Percentiles rank a stretch among this genome's conserved stretches.
Evolutionary conservation across 371 early-diverging fungal species (phyloP).

Genomic region (Rhizopus stolonifer): DNA sequence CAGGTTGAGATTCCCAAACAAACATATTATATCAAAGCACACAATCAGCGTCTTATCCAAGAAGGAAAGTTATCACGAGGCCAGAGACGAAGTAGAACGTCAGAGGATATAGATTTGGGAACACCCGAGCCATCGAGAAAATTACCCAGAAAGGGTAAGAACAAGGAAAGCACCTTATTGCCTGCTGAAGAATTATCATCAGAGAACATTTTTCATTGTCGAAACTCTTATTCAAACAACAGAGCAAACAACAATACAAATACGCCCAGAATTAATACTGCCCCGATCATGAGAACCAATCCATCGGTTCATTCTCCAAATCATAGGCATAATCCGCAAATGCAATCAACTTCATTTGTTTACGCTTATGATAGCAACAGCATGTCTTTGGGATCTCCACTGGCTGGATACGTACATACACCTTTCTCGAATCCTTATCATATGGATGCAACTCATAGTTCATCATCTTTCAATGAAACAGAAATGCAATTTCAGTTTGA

Average conservation of each 20-base stretch:
- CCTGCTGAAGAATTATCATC: constrained; percentile 5
- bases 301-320: constrained; percentile 12
- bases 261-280: constrained; percentile 7
- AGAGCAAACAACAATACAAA: constrained; percentile 9
- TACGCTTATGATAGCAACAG: constrained; percentile 22
- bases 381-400: constrained; percentile 20
- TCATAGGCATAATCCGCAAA: constrained; percentile 8
- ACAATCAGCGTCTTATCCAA: constrained; percentile 29
- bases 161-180: background rate
- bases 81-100: constrained; percentile 15
- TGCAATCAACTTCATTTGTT: constrained; percentile 16
- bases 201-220: background rate
- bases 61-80: constrained; percentile 25
- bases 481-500: constrained; percentile 29
- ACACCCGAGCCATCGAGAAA: constrained; percentile 14
- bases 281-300: constrained; percentile 6
- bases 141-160: constrained; percentile 15
- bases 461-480: constrained; percentile 13
- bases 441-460: constrained; percentile 13
- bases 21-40: constrained; percentile 34
- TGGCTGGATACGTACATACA: constrained; percentile 24
- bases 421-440: constrained; percentile 18
- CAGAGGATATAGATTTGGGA: constrained; percentile 11
- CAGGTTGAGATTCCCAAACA: constrained; percentile 32
- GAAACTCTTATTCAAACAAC: constrained; percentile 11